Evolutionary conservation across 306 rosid genomes (phyloP).

Genomic region (barrel medic (Medicago truncatula)): DNA sequence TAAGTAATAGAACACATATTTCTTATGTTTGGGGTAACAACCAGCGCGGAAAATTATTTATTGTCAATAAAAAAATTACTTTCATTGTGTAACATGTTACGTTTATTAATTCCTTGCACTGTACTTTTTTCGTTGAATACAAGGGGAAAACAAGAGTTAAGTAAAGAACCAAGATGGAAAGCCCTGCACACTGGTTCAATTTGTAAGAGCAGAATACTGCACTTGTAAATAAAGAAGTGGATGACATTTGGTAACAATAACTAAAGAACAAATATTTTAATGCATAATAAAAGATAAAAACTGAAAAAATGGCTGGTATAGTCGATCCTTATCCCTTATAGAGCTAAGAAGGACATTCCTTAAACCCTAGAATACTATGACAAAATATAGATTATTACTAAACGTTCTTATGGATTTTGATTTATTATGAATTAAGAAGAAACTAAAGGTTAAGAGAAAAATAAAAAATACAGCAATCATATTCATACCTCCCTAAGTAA

Average conservation of each 20-base stretch:
- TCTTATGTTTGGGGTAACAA: neutral
- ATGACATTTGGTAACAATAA: neutral
- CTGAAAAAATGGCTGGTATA: constrained; percentile 13
- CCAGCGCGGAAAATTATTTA: neutral
- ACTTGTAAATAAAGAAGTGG: neutral
- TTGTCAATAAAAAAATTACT: neutral
- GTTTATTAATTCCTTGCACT: constrained; percentile 13
- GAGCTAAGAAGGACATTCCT: constrained; percentile 1
- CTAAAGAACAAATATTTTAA: constrained; percentile 2
- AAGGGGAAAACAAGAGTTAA: constrained; percentile 2
- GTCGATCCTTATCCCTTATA: constrained; percentile 10
- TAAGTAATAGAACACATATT: neutral
- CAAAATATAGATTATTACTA: neutral
- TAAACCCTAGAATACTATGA: neutral
- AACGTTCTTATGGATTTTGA: neutral
- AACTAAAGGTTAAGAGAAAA: constrained; percentile 21
- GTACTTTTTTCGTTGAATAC: constrained; percentile 2
- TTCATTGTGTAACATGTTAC: neutral
- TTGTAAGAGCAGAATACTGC: constrained; percentile 16
- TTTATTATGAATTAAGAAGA: constrained; percentile 16
- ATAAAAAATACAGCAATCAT: constrained; percentile 36
- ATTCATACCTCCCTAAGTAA: constrained; percentile 80
- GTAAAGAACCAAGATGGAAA: constrained; percentile 20
- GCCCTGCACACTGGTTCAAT: neutral
- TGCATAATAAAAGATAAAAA: constrained; percentile 10